Base-by-base conservation (phyloP, 75 land plant genomes). In the Adiantum capillusveneris region DNA sequence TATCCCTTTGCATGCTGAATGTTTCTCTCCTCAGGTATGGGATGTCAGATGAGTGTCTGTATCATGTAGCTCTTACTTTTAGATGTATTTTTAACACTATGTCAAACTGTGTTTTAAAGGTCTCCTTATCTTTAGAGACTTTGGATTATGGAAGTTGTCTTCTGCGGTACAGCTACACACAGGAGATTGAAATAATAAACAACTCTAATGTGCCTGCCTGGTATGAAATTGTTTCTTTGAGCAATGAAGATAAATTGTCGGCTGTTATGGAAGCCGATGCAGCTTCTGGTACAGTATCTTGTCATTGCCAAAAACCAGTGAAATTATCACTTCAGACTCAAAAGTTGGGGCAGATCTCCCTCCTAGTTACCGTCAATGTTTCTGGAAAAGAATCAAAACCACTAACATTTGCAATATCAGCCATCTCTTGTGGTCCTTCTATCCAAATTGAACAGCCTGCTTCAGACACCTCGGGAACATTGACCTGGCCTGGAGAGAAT, bases 91-190 rank as follows among this genome's bases (percentile, higher is more conserved):
- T 29, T 39, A 12, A 6, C 11, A 36, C 13, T 34, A 3, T 19
- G n/a, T 55, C 16, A 2, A 27, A 1, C 25, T 55, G 1, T 25
- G 2, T 28, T 11, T 29, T 2, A 14, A 17, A 65, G 67, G 62
- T 65, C n/a, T 19, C 37, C 21, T 2, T 65, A 55, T 56, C 67
- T 34, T 7, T 18, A 25, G 59, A 56, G 13, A 11, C 28, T 11
- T 14, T 65, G 19, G 62, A 66, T 42, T 72, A 53, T 44, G 75
- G 75, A 27, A 53, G 51, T 25, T 72, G 70, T 13, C 59, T 59
- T 20, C 24, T 72, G 11, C 36, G 70, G 9, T 44, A 65, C 29
- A 13, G 24, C 1, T 72, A 72, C 53, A 57, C 56, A 31, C 39
- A 60, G 9, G 31, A n/a, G 13, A 28, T 69, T 25, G 55, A 24